Evolutionary conservation across 345 rosid genomes (phyloP), one percentile per base, ranked within the genome.

Genomic region (Populus deltoides): DNA sequence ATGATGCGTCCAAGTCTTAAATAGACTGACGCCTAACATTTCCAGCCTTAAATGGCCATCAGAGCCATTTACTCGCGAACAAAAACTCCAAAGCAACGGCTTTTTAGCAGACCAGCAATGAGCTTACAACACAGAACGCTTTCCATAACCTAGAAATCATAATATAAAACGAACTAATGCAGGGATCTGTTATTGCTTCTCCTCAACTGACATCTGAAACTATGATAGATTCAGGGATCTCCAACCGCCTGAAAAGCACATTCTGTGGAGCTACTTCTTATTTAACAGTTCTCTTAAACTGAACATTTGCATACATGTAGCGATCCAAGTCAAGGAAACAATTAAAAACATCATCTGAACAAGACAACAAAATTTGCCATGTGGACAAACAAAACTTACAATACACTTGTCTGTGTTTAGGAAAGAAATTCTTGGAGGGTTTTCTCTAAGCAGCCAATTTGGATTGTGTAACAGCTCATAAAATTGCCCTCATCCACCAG

Each of bases 381-480:
- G 41, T 11, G 20, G 51, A 13, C 12, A 24, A 5, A 68, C 18
- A 18, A 12, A 76, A 39, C 57, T 25, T 27, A 41, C 79, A 77
- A 69, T 45, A 33, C 17, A 72, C 51, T n/a, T 17, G 39, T 69
- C 73, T 27, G 11, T 39, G 4, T 1, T 68, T 8, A 12, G 74
- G 69, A 70, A 59, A 39, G 69, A 70, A 59, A 39, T 70, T 43
- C 61, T 22, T 25, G 41, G 75, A 38, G 49, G 75, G n/a, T 33
- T 68, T 53, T 29, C 7, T 41, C 41, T 29, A 51, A 68, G 53
- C 29, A 39, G 53, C 66, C 68, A 61, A 72, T 29, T 77, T 66
- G 55, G 51, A 31, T 71, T 39, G 79, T 47, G 82, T 75, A 76
- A 73, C 74, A 73, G 51, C 77, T 80, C 72, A 78, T 62, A 55